Conservation (phyloP, 495 filamentous ascomycete species). For the Opeltia flavorubescens region DNA sequence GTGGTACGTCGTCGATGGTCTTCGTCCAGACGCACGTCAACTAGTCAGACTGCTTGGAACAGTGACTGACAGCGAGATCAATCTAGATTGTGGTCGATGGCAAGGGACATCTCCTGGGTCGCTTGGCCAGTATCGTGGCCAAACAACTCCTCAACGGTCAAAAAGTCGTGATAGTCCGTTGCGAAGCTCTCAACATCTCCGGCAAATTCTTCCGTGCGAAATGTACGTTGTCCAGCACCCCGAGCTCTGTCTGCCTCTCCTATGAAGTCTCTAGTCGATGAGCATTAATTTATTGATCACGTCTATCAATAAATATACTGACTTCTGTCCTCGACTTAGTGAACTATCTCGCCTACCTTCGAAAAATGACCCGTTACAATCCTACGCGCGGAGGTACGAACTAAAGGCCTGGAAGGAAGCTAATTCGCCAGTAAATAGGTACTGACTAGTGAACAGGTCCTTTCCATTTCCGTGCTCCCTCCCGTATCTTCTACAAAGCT, state of each 20-base stretch:
- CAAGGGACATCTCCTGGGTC: slow-evolving; percentile 99
- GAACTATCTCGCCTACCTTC: slow-evolving; percentile 99
- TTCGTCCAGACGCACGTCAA: slow-evolving; percentile 2
- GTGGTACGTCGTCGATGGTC: slow-evolving; percentile 56
- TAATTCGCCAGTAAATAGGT: background rate
- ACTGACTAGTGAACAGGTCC: slow-evolving; percentile 52
- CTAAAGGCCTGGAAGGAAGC: slow-evolving; percentile 6
- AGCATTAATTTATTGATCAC: slow-evolving; percentile 3
- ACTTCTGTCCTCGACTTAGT: slow-evolving; percentile 57
- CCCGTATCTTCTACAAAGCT: slow-evolving; percentile 99
- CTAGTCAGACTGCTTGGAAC: background rate
- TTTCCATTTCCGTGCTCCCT: slow-evolving; percentile 98
- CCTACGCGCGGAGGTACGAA: slow-evolving; percentile 83
- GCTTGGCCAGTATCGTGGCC: slow-evolving; percentile 94
- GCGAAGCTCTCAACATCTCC: slow-evolving; percentile 98
- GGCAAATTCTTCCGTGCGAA: slow-evolving; percentile 99
- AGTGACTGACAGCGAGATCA: slow-evolving; percentile 10
- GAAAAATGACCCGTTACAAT: slow-evolving; percentile 99
- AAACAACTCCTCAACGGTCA: slow-evolving; percentile 99
- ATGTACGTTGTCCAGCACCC: slow-evolving; percentile 53
- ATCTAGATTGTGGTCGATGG: slow-evolving; percentile 89
- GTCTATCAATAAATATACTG: slow-evolving; percentile 25
- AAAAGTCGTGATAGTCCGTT: slow-evolving; percentile 98
- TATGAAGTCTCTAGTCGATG: background rate
- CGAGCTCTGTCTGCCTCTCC: background rate